Percentiles rank a stretch among this genome's conserved stretches.
Evolutionary conservation across 1,139 yeast genomes (phyloP).

Genomic region (Diutina pseudorugosa): DNA sequence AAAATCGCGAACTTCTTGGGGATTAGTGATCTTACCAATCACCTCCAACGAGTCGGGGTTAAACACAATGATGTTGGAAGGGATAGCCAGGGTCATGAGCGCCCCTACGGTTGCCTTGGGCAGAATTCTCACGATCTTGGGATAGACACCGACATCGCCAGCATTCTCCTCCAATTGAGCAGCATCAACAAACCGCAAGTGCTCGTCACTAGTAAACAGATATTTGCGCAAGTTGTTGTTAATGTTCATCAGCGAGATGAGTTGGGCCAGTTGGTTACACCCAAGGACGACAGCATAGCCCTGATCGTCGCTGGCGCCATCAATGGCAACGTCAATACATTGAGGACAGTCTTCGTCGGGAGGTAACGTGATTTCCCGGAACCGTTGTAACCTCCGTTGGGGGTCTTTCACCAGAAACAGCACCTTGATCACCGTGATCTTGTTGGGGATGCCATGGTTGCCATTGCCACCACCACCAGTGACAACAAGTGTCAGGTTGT

Average conservation of each 20-base stretch:
- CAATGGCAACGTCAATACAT: constrained; percentile 41
- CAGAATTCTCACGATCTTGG: constrained; percentile 43
- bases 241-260: constrained; percentile 42
- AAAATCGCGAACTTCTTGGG: constrained; percentile 28
- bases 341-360: constrained; percentile 66
- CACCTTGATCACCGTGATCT: constrained; percentile 57
- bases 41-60: constrained; percentile 42
- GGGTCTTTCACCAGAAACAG: constrained; percentile 42
- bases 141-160: constrained; percentile 36
- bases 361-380: constrained; percentile 50
- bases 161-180: constrained; percentile 36
- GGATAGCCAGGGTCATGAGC: constrained; percentile 48
- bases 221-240: constrained; percentile 69
- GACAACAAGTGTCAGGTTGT: constrained; percentile 49
- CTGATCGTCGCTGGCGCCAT: constrained; percentile 10
- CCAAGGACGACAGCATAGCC: constrained; percentile 52
- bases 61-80: constrained; percentile 47
- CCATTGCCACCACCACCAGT: constrained; percentile 98
- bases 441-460: constrained; percentile 75
- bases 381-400: constrained; percentile 41
- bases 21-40: constrained; percentile 21
- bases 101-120: constrained; percentile 46
- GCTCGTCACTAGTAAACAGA: constrained; percentile 41
- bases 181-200: constrained; percentile 48
- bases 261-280: constrained; percentile 53